Base-by-base conservation (phyloP, 352 stramenopile genomes). In the Phytophthora meadii region DNA sequence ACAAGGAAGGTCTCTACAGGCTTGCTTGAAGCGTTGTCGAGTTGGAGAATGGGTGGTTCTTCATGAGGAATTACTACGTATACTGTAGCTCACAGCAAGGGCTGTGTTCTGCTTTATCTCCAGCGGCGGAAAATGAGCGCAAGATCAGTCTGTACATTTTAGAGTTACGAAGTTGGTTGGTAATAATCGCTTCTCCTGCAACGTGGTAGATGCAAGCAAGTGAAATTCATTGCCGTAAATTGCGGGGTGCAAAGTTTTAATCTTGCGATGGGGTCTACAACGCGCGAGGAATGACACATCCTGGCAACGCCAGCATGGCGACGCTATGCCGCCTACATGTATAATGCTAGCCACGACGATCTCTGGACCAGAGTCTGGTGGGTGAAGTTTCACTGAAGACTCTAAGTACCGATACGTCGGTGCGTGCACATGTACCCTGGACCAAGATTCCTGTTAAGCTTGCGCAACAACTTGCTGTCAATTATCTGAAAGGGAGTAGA, bases 21-120 rank as follows among this genome's bases (percentile, higher is more conserved):
- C 30, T 28, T 65, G 25, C 37, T 67, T 62, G 51, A 46, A 51
- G 27, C 24, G 42, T 67, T 49, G 50, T 48, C 59, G 15, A 37
- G 24, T 45, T 50, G 58, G 57, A n/a, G 39, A 47, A 25, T 47
- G 7, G 5, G 5, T 36, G 22, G 6, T 14, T 58, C 30, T 32
- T 15, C 9, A 44, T 17, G n/a, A 44, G n/a, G 30, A 3, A 11
- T 34, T 34, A 22, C 19, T 22, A 22, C 19, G 19, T 11, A 10
- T 11, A 34, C 1, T 34, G 4, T 11, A 25, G 24, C 36, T 24
- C 24, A 50, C 44, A 55, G 24, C 34, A 39, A 24, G n/a, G 24
- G 15, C 19, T 32, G 24, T 6, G 22, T 61, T 28, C 24, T 45
- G 25, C 15, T 30, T 9, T 42, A 25, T n/a, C 37, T 41, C 2